Conservation (phyloP, 1,284 basidiomycete genomes). For the Moesziomyces aphidis region DNA sequence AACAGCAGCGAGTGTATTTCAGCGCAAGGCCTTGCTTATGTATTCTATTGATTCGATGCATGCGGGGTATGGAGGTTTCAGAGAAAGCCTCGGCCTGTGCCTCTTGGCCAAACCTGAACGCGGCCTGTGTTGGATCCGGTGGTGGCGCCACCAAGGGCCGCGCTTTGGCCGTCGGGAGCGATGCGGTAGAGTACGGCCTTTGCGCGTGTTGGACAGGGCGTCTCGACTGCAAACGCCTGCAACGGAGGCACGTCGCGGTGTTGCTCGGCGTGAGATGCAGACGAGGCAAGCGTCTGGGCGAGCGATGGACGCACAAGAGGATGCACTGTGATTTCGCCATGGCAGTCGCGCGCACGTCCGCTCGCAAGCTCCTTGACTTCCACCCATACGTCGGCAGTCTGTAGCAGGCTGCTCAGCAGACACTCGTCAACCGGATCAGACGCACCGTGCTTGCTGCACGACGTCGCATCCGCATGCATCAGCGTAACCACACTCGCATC, state of each 20-base stretch:
- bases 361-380: conserved; percentile 53
- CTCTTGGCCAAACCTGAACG: conserved; percentile 47
- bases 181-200: conserved; percentile 48
- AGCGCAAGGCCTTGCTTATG: background rate
- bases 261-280: background rate
- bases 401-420: conserved; percentile 21
- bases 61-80: conserved; percentile 6
- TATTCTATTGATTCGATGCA: conserved; percentile 7
- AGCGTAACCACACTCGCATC: conserved; percentile 43
- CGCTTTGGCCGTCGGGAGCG: conserved; percentile 45
- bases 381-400: conserved; percentile 46
- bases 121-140: conserved; percentile 35
- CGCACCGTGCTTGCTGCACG: conserved; percentile 34
- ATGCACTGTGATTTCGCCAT: conserved; percentile 54
- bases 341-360: conserved; percentile 52
- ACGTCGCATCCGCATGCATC: conserved; percentile 48
- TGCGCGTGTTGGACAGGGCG: conserved; percentile 39
- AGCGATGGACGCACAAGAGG: conserved; percentile 34
- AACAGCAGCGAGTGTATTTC: background rate
- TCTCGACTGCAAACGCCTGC: conserved; percentile 40
- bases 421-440: conserved; percentile 41
- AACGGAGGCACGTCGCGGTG: conserved; percentile 21
- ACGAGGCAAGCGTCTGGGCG: conserved; percentile 13
- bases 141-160: conserved; percentile 30
- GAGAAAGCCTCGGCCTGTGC: conserved; percentile 47